Evolutionary conservation across 208 protist species (phyloP), one percentile per base, ranked within the genome.

Genomic region (Trypanosomatidae sp.): DNA sequence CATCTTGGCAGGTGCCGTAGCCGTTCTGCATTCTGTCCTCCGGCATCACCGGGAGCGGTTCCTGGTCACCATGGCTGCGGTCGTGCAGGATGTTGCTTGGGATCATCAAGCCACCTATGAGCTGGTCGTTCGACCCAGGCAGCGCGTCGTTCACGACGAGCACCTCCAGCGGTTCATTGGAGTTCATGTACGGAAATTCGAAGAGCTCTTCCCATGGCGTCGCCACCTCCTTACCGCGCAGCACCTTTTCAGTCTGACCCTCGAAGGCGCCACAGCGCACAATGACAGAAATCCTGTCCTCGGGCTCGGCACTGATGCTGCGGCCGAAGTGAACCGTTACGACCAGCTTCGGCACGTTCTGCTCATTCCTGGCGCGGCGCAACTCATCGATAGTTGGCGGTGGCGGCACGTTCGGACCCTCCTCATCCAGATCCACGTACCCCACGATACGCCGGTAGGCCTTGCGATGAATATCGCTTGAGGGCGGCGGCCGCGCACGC

Each of bases 141-240:
- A 92, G 78, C 5, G 81, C 77, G 64, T 95, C 84, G 77, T 97
- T 91, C 70, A 97, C 69, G 28, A 97, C 85, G 41, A 94, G 82
- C 55, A 97, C 82, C 82, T 95, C 90, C 28, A 97, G 82, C 3
- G 82, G 83, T 66, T 92, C 88, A 47, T 89, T 82, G n/a, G 84
- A 33, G 81, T 91, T 92, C 50, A 88, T 86, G 81, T 95, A 97
- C 6, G 92, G 90, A 73, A 97, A 97, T 64, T 94, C 89, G 71
- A 97, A 97, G 47, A 94, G 89, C 80, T 95, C 92, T 60, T 94
- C 92, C 92, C 92, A 97, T 43, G 88, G 89, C 33, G 84, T 92
- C 52, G 80, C 66, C 8, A 81, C 66, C 43, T 82, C 90, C 66
- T 83, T 87, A 50, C 90, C 90, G 47, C 90, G 92, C 15, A 80